Base-by-base conservation (phyloP, 345 rosid genomes). In the Toxicodendron radicans region DNA sequence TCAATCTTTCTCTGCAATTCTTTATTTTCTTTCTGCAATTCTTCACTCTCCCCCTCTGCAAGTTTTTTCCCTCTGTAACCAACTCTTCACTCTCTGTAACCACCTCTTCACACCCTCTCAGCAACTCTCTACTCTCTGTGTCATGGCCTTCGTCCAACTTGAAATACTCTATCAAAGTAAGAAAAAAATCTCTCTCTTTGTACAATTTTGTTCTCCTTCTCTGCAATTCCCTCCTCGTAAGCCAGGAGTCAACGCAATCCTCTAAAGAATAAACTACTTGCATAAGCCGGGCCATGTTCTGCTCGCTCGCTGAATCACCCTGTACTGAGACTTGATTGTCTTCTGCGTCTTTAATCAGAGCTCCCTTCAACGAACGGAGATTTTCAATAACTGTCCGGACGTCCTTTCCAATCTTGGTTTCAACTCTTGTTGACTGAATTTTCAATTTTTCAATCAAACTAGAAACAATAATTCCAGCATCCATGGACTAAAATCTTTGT, bases 311-410 rank as follows among this genome's bases (percentile, higher is more conserved):
- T 10, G 48, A n/a, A 63, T 43, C 8, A 38, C 3, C 45, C 3
- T 33, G 38, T 1, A 12, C 13, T 0, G 23, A 16, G 17, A 16
- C 18, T 5, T 60, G 20, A 5, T 16, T 18, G 32, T 33, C 6
- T 13, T 53, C n/a, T 27, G 18, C 3, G 2, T 24, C 27, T 24
- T 0, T 24, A 1, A 24, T 24, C 27, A 45, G 11, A 30, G 5
- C 2, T 12, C 16, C 5, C 2, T 66, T 4, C 38, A 46, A 46
- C 2, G 0, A 14, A 2, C 0, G 5, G n/a, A n/a, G n/a, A n/a
- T n/a, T n/a, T n/a, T n/a, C n/a, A n/a, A n/a, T n/a, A n/a, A n/a
- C n/a, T n/a, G n/a, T n/a, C n/a, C 7, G 38, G 70, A 66, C 21
- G 0, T 23, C 1, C 6, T 7, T 24, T 14, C 21, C 0, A 43